Evolutionary conservation across 164 flowering plant species (phyloP), one percentile per base, ranked within the genome.

Genomic region (Chimonanthus praecox): DNA sequence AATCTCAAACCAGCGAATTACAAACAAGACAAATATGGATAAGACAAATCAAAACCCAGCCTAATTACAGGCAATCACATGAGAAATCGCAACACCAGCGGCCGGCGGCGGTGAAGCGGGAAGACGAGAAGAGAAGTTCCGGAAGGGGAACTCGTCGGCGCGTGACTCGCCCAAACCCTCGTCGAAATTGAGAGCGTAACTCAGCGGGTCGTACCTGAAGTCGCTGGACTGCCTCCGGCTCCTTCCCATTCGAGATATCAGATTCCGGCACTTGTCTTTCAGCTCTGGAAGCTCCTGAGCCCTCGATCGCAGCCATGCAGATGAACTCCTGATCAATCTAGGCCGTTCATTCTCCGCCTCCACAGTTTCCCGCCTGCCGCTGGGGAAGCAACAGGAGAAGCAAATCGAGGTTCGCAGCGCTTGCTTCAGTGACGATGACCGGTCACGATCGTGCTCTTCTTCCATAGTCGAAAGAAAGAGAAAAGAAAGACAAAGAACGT

Each of bases 161-260:
- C 58, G 54, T 45, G 58, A 70, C 4, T 79, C 67, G 47, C 50
- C 58, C 7, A 6, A 16, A 1, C 80, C 86, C 10, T 88, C 87
- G 46, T 86, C 88, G 74, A 88, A 88, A 47, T 88, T 88, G 18
- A 86, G 80, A 33, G 87, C 79, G 79, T 87, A 87, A 68, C 89
- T 88, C 54, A 82, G 58, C 7, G 91, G 87, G 58, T 88, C 91
- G 82, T 88, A 88, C 65, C 83, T 75, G 78, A 86, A 84, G 65
- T 85, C 89, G 0, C 71, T 71, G 21, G 89, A 82, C 15, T 78
- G 75, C 49, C 79, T 65, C 54, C 75, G 77, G 68, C 70, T 64
- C 68, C 73, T 33, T 21, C 83, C 76, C 47, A 80, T 76, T 68
- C 77, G 71, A 3, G 84, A 73, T 15, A 83, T 74, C 46, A 85